Evolutionary conservation across 345 rosid genomes (phyloP).

Genomic region (Eucalyptus cloeziana): DNA sequence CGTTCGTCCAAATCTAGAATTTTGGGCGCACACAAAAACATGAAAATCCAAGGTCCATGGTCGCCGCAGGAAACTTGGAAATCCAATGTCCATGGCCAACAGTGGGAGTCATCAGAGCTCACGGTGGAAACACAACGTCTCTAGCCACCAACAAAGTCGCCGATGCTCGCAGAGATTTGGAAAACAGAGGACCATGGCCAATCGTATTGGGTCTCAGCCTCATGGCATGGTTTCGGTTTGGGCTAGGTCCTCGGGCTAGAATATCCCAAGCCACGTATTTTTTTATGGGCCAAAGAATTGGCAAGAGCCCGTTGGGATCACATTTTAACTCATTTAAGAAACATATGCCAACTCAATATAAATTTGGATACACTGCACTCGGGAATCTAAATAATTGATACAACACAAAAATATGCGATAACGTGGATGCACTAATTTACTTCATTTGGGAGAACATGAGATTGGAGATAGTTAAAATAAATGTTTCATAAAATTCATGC

Average conservation of each 20-base stretch:
- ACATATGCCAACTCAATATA: background rate
- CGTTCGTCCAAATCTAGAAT: too few relatives aligned
- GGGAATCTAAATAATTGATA: background rate
- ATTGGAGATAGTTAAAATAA: background rate
- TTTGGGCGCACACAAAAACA: too few relatives aligned
- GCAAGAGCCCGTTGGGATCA: fast-evolving
- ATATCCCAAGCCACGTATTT: too few relatives aligned
- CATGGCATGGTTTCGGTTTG: too few relatives aligned
- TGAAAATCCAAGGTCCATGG: background rate
- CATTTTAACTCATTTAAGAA: background rate
- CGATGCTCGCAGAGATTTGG: too few relatives aligned
- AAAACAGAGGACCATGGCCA: too few relatives aligned
- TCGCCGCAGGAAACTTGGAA: background rate
- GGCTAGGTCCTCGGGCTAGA: too few relatives aligned
- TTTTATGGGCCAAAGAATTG: background rate
- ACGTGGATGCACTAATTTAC: background rate
- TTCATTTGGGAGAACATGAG: background rate
- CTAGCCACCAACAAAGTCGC: too few relatives aligned
- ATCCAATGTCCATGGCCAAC: background rate
- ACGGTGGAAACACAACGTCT: too few relatives aligned
- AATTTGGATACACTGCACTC: fast-evolving
- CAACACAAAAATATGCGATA: background rate
- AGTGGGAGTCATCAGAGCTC: background rate
- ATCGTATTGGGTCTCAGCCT: too few relatives aligned
- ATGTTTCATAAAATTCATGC: background rate